Evolutionary conservation across 352 stramenopile species (phyloP).

Genomic region (Blastocystis sp.): DNA sequence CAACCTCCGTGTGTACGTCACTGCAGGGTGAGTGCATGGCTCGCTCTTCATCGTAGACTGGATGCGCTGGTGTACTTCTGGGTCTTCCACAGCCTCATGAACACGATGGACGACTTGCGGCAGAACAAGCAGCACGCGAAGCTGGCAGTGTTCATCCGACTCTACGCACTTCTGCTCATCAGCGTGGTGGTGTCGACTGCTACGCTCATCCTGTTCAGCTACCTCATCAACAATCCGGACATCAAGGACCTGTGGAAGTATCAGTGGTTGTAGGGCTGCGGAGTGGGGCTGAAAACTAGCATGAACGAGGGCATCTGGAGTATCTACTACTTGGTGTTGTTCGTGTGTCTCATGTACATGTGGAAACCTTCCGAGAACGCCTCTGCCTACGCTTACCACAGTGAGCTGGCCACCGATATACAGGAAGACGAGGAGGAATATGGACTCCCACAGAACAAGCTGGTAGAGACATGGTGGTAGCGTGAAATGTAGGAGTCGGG

Average conservation of each 20-base stretch:
- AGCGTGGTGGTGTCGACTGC: conserved; percentile 43
- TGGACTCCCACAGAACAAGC: conserved; percentile 33
- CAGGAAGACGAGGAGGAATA: conserved; percentile 51
- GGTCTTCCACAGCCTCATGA: conserved; percentile 57
- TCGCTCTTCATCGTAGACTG: background rate
- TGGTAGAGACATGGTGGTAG: background rate
- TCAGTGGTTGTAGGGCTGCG: conserved; percentile 45
- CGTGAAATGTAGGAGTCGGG: background rate
- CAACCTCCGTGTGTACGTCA: conserved; percentile 33
- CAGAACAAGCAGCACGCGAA: conserved; percentile 62
- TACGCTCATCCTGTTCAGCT: conserved; percentile 52
- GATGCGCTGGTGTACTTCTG: conserved; percentile 60
- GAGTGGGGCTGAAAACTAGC: background rate
- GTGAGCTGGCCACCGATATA: conserved; percentile 43
- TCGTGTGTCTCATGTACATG: conserved; percentile 54
- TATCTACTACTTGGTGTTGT: conserved; percentile 56
- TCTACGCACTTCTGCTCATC: conserved; percentile 15
- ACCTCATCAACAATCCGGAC: conserved; percentile 13
- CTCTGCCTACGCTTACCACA: conserved; percentile 51
- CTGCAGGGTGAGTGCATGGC: background rate
- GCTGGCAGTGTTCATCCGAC: conserved; percentile 31
- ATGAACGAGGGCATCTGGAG: conserved; percentile 60
- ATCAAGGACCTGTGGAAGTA: conserved; percentile 28
- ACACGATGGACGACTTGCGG: conserved; percentile 45
- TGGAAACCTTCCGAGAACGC: conserved; percentile 55